Evolutionary conservation across 176 grass and related monocot species (phyloP).

Genomic region (Carex parvula): DNA sequence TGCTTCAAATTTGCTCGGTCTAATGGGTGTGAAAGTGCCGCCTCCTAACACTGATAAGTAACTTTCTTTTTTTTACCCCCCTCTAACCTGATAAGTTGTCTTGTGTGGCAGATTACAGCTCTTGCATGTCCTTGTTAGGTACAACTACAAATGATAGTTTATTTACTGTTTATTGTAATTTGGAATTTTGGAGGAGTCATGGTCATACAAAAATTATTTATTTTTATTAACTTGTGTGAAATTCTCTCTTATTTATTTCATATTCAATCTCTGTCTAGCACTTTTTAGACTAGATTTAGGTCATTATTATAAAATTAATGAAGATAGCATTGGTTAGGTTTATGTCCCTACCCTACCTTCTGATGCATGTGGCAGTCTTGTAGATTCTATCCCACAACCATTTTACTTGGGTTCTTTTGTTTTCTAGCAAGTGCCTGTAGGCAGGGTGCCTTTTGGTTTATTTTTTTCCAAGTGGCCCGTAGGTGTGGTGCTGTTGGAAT

Average conservation of each 20-base stretch:
- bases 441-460: not conserved
- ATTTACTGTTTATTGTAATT: not conserved
- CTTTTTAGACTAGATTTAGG: not conserved
- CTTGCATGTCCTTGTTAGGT: not conserved
- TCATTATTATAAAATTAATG: not conserved
- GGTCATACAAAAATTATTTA: not conserved
- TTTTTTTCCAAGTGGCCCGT: too few relatives aligned
- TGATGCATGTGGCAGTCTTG: not conserved
- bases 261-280: not conserved
- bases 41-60: constrained; percentile 47
- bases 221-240: not conserved
- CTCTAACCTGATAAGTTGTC: not conserved
- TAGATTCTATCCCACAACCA: not conserved
- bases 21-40: constrained; percentile 88
- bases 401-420: not conserved
- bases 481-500: not conserved
- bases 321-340: not conserved
- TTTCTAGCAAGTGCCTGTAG: too few relatives aligned
- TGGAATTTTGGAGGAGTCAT: not conserved
- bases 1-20: constrained; percentile 80
- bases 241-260: not conserved
- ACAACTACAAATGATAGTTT: not conserved
- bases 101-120: not conserved
- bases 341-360: not conserved
- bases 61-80: not conserved